Percentiles rank a stretch among this genome's conserved stretches.
phyloP scores from a whole-genome alignment of 768 basidiomycete species.

The Kwoniella newhampshirensis region DNA sequence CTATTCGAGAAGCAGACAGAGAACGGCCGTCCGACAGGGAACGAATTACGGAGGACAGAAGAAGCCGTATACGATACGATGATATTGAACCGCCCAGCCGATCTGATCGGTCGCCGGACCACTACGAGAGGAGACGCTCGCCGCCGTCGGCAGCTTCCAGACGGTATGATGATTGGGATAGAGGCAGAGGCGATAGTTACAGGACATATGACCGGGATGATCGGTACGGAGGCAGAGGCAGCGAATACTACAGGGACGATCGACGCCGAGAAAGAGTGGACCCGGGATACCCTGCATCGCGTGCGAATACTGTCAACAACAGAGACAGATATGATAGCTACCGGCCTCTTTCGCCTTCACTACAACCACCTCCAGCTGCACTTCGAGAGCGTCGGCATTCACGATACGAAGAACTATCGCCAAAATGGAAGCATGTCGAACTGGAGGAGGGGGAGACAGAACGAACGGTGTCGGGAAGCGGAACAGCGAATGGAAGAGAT shows the following conservation, averaged over 20 bases:
- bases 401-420: neutral
- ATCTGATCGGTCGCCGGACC: neutral
- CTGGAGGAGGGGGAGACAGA: neutral
- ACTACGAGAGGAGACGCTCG: neutral
- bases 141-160: neutral
- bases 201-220: neutral
- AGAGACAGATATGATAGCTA: conserved; percentile 12
- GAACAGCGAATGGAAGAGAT: neutral
- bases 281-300: neutral
- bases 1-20: neutral
- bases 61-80: conserved; percentile 1
- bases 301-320: neutral
- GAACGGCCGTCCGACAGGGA: neutral
- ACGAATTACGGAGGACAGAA: neutral
- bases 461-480: neutral
- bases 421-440: neutral
- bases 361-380: too few species aligned
- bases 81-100: neutral
- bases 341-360: neutral
- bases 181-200: neutral
- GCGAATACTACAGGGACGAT: neutral
- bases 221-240: neutral
- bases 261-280: neutral
- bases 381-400: neutral
- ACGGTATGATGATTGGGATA: conserved; percentile 9